Evolutionary conservation across 768 basidiomycete species (phyloP), one percentile per base, ranked within the genome.

Genomic region (Leccinellum rugosiceps): DNA sequence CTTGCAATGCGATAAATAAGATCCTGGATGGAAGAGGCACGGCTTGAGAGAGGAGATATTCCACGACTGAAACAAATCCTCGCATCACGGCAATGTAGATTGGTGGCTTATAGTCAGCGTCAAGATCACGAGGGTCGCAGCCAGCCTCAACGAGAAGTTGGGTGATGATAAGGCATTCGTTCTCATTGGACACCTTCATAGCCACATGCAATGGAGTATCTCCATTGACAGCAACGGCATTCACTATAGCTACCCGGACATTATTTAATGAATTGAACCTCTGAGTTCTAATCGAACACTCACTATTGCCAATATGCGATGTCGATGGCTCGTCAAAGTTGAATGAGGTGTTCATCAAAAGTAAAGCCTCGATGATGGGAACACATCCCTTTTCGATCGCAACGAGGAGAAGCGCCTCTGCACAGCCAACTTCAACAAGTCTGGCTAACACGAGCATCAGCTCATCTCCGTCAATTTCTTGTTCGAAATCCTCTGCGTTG

Each of bases 351-450:
- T n/a, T 11, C n/a, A 21, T 21, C 9, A 19, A n/a, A 43, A 43
- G 41, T 21, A 43, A 77, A 14, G 30, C 8, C 17, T 17, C 19
- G 8, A 49, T 14, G 8, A 43, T 23, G 1, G 23, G 25, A 17
- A 55, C 25, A 14, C 35, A 56, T 23, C 53, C 38, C 14, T 21
- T 43, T 31, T 44, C 47, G 8, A 55, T 46, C 7, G 53, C 57
- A 25, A 44, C 5, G 8, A 49, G 38, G n/a, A 58, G 38, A 32
- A 55, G 47, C 2, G 30, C 8, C 6, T 41, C 52, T 1, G 19
- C 53, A 10, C 19, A 44, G 3, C 57, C 47, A 23, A 55, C 25
- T 5, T 41, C n/a, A 4, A 34, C 21, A 17, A 58, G 58, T 9
- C 26, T 51, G n/a, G 15, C 25, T 0, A 30, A 19, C 5, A 6